A percentile compares a stretch with the other conserved stretches of the same genome.
phyloP scores from a whole-genome alignment of 2,329 filamentous ascomycete species.

The Monilinia laxa region DNA sequence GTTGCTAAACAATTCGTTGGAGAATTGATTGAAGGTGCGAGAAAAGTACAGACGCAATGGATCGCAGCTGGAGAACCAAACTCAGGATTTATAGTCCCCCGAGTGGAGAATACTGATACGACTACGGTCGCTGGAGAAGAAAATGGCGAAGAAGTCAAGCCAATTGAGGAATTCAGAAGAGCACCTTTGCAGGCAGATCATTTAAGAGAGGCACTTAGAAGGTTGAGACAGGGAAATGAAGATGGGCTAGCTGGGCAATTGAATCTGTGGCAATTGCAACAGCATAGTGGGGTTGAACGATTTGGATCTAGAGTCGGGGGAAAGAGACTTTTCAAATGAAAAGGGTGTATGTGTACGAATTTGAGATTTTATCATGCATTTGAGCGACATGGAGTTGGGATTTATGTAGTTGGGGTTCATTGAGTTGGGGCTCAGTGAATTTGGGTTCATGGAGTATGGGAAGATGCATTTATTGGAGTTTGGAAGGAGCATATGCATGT shows the following conservation, averaged over 20 bases:
- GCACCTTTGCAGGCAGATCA: constrained; percentile 72
- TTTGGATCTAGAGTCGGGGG: constrained; percentile 44
- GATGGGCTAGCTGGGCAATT: constrained; percentile 59
- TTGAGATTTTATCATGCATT: constrained; percentile 5
- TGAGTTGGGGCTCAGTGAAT: no score
- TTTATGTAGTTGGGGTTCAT: no score
- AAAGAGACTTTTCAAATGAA: constrained; percentile 39
- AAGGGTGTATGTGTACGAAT: neutral
- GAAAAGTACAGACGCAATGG: constrained; percentile 72
- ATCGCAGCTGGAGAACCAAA: constrained; percentile 59
- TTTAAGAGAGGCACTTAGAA: constrained; percentile 67
- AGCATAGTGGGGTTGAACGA: constrained; percentile 58
- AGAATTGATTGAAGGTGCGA: constrained; percentile 70
- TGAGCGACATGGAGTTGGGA: constrained; percentile 13
- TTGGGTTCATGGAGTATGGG: no score
- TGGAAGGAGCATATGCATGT: neutral
- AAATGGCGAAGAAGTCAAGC: constrained; percentile 38
- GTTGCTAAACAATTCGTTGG: constrained; percentile 77
- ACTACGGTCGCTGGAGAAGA: constrained; percentile 24
- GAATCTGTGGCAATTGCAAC: constrained; percentile 60
- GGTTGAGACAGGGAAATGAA: constrained; percentile 63
- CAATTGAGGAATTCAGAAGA: constrained; percentile 43
- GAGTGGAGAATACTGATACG: constrained; percentile 31
- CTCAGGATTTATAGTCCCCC: constrained; percentile 50
- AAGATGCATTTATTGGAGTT: neutral